Conservation (phyloP, 2,329 filamentous ascomycete species). For the Arthrobotrys sphaeroides region DNA sequence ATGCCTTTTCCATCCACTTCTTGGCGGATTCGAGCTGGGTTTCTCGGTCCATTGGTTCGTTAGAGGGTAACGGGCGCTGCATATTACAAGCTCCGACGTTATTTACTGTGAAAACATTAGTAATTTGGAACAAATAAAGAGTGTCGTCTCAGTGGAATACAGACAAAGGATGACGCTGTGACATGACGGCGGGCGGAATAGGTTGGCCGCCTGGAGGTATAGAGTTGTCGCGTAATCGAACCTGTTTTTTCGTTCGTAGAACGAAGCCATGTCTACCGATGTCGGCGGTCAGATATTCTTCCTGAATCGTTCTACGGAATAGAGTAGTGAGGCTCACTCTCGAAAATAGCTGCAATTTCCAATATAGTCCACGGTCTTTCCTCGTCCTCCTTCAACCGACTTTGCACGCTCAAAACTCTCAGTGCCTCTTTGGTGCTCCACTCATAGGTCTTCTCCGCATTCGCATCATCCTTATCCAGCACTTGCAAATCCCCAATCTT, state of each 20-base stretch:
- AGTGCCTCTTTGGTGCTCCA: slow-evolving; percentile 84
- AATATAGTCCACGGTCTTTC: slow-evolving; percentile 68
- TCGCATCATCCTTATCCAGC: slow-evolving; percentile 61
- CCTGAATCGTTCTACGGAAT: background rate
- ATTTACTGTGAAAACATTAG: slow-evolving; percentile 55
- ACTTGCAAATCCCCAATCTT: slow-evolving; percentile 85
- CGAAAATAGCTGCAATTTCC: slow-evolving; percentile 77
- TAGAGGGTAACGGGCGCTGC: slow-evolving; percentile 59
- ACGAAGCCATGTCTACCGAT: slow-evolving; percentile 73
- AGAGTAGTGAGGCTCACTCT: slow-evolving; percentile 66
- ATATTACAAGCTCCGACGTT: slow-evolving; percentile 47
- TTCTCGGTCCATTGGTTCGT: slow-evolving; percentile 62
- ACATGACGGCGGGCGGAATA: slow-evolving; percentile 73
- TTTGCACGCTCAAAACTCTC: slow-evolving; percentile 66
- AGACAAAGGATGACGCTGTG: slow-evolving; percentile 81
- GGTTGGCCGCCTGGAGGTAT: slow-evolving; percentile 81
- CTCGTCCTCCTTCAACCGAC: slow-evolving; percentile 22
- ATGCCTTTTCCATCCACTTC: slow-evolving; percentile 81
- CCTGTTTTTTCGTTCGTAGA: slow-evolving; percentile 77
- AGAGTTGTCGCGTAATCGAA: slow-evolving; percentile 85
- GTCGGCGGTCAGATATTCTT: background rate
- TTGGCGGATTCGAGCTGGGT: slow-evolving; percentile 71
- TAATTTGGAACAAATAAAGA: background rate
- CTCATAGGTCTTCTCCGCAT: slow-evolving; percentile 77
- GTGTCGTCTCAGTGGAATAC: slow-evolving; percentile 58